Conservation (phyloP, 202 grass and related monocot species). For the Panicum virgatum region DNA sequence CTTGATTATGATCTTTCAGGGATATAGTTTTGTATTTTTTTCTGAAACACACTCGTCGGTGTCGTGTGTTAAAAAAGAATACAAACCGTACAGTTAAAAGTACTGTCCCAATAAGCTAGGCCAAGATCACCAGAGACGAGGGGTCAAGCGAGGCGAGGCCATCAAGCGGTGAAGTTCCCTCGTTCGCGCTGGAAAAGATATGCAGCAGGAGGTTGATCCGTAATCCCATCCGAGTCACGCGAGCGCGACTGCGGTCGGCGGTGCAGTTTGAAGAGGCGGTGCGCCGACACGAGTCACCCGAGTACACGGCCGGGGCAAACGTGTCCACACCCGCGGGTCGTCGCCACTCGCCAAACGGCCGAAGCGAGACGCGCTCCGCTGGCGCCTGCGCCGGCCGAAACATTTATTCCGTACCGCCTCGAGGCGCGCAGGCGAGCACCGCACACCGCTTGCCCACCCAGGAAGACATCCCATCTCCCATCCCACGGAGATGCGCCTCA, state of each 20-base stretch:
- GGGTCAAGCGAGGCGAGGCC: no score
- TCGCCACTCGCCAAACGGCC: not conserved
- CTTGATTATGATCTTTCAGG: no score
- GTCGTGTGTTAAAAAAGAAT: no score
- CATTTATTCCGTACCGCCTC: conserved; percentile 37
- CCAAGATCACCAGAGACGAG: no score
- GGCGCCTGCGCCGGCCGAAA: not conserved
- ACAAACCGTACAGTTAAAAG: no score
- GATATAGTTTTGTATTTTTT: no score
- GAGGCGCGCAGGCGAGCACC: not conserved
- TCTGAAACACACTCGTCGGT: no score
- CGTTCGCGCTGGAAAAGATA: not conserved
- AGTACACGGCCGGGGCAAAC: not conserved
- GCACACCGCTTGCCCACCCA: conserved; percentile 15
- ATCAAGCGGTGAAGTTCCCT: not conserved
- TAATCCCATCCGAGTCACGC: not conserved
- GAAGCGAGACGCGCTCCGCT: not conserved
- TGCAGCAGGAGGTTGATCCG: no score
- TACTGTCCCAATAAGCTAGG: no score
- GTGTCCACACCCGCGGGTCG: conserved; percentile 25
- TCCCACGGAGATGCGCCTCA: not conserved
- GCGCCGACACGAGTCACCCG: not conserved
- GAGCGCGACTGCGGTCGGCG: not conserved
- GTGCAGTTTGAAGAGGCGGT: not conserved
- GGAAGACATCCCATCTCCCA: conserved; percentile 23